Evolutionary conservation across 208 protist species (phyloP).

Genomic region (Trypanosoma vivax): DNA sequence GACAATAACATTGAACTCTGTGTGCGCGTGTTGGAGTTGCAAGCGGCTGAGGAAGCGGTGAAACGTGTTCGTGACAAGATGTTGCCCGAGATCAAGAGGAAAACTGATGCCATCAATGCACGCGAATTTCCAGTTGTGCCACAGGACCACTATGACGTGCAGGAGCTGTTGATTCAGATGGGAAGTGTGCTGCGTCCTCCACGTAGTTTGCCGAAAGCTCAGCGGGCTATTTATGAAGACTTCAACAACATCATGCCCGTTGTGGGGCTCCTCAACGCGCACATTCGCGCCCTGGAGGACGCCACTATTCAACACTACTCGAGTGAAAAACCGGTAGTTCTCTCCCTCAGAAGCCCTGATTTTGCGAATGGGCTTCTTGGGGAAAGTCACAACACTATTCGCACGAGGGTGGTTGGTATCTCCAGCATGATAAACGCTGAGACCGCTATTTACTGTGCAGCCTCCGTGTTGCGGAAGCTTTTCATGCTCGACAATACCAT

Average conservation of each 20-base stretch:
- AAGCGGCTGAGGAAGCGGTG: slow-evolving; percentile 90
- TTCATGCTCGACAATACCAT: slow-evolving; percentile 43
- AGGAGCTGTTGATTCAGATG: slow-evolving; percentile 57
- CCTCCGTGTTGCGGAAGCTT: slow-evolving; percentile 55
- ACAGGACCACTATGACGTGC: slow-evolving; percentile 44
- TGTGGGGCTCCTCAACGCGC: slow-evolving; percentile 53
- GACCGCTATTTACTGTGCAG: slow-evolving; percentile 67
- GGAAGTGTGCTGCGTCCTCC: slow-evolving; percentile 88
- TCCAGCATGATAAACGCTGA: slow-evolving; percentile 71
- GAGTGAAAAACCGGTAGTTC: slow-evolving; percentile 21
- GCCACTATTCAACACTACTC: slow-evolving; percentile 52
- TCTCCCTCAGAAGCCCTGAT: slow-evolving; percentile 45
- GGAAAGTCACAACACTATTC: slow-evolving; percentile 42
- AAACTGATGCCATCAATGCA: slow-evolving; percentile 37
- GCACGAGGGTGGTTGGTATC: slow-evolving; percentile 45
- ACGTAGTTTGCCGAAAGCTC: slow-evolving; percentile 72
- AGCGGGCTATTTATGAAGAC: slow-evolving; percentile 91
- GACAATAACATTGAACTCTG: slow-evolving; percentile 64
- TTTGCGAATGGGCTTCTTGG: slow-evolving; percentile 31
- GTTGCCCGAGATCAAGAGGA: slow-evolving; percentile 69
- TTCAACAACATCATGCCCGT: slow-evolving; percentile 84
- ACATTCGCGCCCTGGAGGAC: slow-evolving; percentile 66
- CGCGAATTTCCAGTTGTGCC: slow-evolving; percentile 37
- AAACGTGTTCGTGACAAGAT: slow-evolving; percentile 40
- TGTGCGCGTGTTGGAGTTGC: slow-evolving; percentile 72